Evolutionary conservation across 805 yeast genomes (phyloP), one percentile per base, ranked within the genome.

Genomic region (Priceomyces castillae): DNA sequence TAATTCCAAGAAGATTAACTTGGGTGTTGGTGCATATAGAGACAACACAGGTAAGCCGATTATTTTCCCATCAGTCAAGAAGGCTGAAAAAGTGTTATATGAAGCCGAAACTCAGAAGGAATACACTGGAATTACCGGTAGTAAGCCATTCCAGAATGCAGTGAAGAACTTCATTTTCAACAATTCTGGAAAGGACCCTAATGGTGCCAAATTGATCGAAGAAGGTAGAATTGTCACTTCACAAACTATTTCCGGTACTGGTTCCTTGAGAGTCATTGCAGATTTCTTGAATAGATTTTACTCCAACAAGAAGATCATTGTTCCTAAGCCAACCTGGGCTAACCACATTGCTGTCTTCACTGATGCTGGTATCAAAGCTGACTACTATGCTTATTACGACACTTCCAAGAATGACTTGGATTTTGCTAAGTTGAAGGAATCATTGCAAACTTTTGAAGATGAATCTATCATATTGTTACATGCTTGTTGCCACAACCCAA

Each of bases 401-500:
- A 67, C 71, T 49, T 47, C 64, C 41, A 76, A 74, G 52, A 85
- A 85, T 57, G 75, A 77, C 11, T 71, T 90, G 48, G 86, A 86
- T 61, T 70, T 81, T 49, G 81, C 74, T 20, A 82, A 82, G 38
- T 71, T 89, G 72, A 59, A 86, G 40, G 61, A 62, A 26, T 86
- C 87, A 41, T 65, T 90, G 38, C 55, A 69, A 18, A 57, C 63
- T 28, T 82, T 82, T 31, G 77, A 77, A 23, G 69, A 69, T 26
- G 87, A 85, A 20, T 72, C 84, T 17, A 77, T 80, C 41, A 83
- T 90, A 17, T 73, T 90, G 44, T 76, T 90, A 47, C 98, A 90
- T 65, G 96, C 96, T 7, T 90, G 97, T 62, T 94, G 97, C 58
- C 97, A 90, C 72, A 92, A 90, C 73, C 98, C 98, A 43, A 92